Base-by-base conservation (phyloP, 2,329 filamentous ascomycete genomes). In the Fusarium sp. region DNA sequence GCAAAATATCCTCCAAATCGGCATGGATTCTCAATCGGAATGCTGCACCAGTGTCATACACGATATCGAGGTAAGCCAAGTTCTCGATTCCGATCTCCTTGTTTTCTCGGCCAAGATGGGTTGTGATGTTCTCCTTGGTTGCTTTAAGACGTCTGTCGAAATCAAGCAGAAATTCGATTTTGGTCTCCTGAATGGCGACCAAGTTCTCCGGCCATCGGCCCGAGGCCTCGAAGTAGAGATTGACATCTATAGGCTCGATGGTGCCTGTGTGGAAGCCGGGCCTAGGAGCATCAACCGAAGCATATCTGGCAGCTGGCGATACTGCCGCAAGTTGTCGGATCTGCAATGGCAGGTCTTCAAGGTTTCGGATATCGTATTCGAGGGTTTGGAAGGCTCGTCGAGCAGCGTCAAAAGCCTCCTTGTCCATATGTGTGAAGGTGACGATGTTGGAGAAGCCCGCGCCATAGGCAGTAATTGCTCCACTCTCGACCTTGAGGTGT, bases 151-250 rank as follows among this genome's bases (percentile, higher is more conserved):
- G 86, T 54, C 91, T 89, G 52, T 90, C 89, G 60, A 97, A 90
- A 73, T 90, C 88, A 6, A 98, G 82, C 6, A 96, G 85, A 77
- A 99, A 97, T 6, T 97, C 96, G 42, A 97, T 88, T 80, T 99
- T 99, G 15, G 94, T 95, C 76, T 94, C 90, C 79, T 99, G 96
- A 59, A 98, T 97, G 8, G 95, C 95, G 6, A 89, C 89, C 11
- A 98, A 82, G 76, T 97, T 94, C 77, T 98, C 95, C 0, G 96
- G 96, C 96, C 96, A 99, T 73, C 93, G 91, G 47, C 90, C 91
- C 9, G 96, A 98, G 7, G 92, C 93, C 81, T 99, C 96, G 74
- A 99, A 98, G 77, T 95, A 95, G 50, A 99, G 86, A 44, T 94
- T 87, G 32, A 97, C 88, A 72, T 97, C 91, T 71, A 95, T 91